Evolutionary conservation across 768 basidiomycete genomes (phyloP).

Genomic region (Polyporus arcularius): DNA sequence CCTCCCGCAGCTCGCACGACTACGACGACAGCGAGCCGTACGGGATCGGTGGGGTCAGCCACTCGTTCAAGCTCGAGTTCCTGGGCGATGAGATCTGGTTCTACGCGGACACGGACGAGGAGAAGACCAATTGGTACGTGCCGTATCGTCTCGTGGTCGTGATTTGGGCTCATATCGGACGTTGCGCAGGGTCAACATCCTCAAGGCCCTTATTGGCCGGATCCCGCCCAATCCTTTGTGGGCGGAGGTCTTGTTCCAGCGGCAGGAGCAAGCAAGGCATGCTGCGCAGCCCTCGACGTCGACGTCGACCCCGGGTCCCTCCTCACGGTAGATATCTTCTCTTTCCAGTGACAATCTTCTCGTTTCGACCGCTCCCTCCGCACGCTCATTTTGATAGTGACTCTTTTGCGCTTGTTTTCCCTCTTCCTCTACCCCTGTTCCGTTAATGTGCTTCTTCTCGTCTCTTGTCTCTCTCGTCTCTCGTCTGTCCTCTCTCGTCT

Average conservation of each 20-base stretch:
- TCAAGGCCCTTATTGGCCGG: conserved; percentile 81
- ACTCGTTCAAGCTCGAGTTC: conserved; percentile 86
- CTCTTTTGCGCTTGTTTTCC: too few relatives aligned
- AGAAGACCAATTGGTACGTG: conserved; percentile 82
- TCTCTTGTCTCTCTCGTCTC: not conserved
- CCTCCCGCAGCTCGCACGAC: conserved; percentile 40
- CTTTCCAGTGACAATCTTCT: not conserved
- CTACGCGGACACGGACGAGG: conserved; percentile 88
- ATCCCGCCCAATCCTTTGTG: conserved; percentile 93
- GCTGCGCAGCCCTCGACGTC: not conserved
- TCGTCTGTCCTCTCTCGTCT: not conserved
- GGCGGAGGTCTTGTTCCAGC: conserved; percentile 90
- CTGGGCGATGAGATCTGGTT: conserved; percentile 78
- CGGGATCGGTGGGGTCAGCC: conserved; percentile 67
- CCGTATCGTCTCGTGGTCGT: conserved; percentile 3
- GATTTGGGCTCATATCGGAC: conserved; percentile 1
- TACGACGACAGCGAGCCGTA: conserved; percentile 66
- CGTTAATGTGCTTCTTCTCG: too few relatives aligned
- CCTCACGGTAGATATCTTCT: not conserved
- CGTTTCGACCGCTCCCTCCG: not conserved
- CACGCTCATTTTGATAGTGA: not conserved
- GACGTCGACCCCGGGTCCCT: not conserved
- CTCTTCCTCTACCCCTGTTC: not conserved
- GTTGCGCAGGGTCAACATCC: conserved; percentile 72
- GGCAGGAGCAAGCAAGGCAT: conserved; percentile 42